phyloP scores from a whole-genome alignment of 2,329 filamentous ascomycete genomes.

The Monosporascus sp. region DNA sequence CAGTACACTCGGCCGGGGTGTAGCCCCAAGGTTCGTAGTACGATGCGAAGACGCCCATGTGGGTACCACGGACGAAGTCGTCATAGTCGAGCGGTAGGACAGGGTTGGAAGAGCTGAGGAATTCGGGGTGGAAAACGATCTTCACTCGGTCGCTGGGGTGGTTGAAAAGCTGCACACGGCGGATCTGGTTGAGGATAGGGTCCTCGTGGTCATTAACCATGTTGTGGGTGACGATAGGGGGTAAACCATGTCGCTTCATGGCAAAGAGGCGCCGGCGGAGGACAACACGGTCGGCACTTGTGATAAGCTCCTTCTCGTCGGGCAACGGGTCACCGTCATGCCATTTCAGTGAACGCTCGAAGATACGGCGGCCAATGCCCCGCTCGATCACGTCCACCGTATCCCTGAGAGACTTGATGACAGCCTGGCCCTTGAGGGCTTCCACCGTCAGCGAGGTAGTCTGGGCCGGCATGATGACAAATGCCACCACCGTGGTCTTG shows the following conservation, averaged over 20 bases:
- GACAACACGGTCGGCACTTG: slow-evolving; percentile 84
- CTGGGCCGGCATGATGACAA: slow-evolving; percentile 98
- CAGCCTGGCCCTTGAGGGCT: slow-evolving; percentile 91
- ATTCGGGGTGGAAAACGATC: slow-evolving; percentile 96
- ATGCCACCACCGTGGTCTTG: slow-evolving; percentile 91
- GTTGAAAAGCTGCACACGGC: slow-evolving; percentile 95
- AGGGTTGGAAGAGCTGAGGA: slow-evolving; percentile 91
- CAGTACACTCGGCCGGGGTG: slow-evolving; percentile 94
- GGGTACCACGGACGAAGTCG: slow-evolving; percentile 95
- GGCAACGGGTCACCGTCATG: slow-evolving; percentile 90
- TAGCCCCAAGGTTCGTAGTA: slow-evolving; percentile 99
- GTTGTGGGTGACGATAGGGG: slow-evolving; percentile 97
- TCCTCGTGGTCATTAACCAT: slow-evolving; percentile 94
- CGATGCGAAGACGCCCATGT: slow-evolving; percentile 90
- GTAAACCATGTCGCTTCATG: slow-evolving; percentile 87
- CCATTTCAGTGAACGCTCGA: slow-evolving; percentile 92
- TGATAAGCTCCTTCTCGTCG: slow-evolving; percentile 94
- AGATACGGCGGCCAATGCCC: slow-evolving; percentile 87
- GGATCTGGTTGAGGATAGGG: slow-evolving; percentile 91
- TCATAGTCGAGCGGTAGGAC: slow-evolving; percentile 96
- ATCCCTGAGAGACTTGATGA: slow-evolving; percentile 92
- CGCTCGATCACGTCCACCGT: slow-evolving; percentile 90
- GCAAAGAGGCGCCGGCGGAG: slow-evolving; percentile 88
- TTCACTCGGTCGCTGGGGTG: slow-evolving; percentile 93
- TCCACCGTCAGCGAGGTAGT: slow-evolving; percentile 93